Evolutionary conservation across 2,329 filamentous ascomycete genomes (phyloP), one percentile per base, ranked within the genome.

Genomic region (Aspergillus sclerotialis): DNA sequence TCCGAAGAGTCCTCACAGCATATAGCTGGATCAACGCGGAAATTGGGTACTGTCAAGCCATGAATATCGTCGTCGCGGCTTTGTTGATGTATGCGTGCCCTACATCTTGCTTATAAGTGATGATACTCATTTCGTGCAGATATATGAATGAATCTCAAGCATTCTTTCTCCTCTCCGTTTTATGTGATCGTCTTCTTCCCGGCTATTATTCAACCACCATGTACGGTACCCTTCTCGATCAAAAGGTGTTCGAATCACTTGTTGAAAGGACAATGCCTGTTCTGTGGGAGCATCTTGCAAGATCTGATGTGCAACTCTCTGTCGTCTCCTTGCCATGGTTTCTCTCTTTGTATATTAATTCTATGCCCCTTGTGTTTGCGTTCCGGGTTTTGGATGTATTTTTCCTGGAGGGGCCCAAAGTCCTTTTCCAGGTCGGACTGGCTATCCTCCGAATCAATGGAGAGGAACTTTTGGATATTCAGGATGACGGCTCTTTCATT

Each of bases 211-310:
- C 90, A 4, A 93, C 84, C 12, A 98, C 93, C 45, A 98, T 98
- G 92, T 98, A 98, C 63, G 92, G 92, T 48, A 98, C 92, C 1
- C 72, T 98, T 4, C 75, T 98, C 25, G 92, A 98, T 55, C 92
- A 98, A 54, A 87, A 92, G 48, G 92, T 98, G 10, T 98, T 98
- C 52, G 92, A 98, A 64, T 93, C 85, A 2, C 72, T 98, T 4
- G 92, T 98, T n/a, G 92, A 98, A 61, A 92, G 87, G 66, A 98
- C 92, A 1, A 96, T 98, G 89, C 92, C 92, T 2, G 83, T 98
- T 38, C 75, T 98, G 11, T 98, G 92, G 89, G 90, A 96, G 14
- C 92, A 98, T 54, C 77, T 98, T n/a, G 84, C 89, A 45, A 94
- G 92, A 65, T 92, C 84, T 39, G 92, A 98, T 54, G 88, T 98